These are phyloP conservation scores for Naganishia cerealis DNA, from an alignment of 1,284 basidiomycete genomes.

Conservation along the genomic window DNA sequence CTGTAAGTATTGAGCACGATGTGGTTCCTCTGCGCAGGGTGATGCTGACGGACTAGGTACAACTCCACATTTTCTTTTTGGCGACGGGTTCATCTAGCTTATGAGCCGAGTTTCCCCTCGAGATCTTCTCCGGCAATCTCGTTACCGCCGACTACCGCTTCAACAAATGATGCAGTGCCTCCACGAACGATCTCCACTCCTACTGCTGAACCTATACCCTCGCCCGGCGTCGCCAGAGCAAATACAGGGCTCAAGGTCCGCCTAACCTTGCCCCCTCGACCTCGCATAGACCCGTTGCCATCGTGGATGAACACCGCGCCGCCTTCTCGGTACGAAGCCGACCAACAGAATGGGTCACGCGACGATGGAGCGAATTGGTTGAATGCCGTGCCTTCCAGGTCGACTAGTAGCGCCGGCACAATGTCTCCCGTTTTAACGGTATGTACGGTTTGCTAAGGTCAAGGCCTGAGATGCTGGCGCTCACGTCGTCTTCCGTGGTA, in stretches of 20 bases:
- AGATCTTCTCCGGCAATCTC: background rate
- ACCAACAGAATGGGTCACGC: background rate
- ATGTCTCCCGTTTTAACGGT: constrained; percentile 11
- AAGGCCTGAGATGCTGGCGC: background rate
- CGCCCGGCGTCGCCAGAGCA: background rate
- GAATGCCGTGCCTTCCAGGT: background rate
- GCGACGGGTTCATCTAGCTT: background rate
- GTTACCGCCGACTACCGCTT: background rate
- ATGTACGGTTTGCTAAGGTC: background rate
- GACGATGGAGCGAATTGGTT: constrained; percentile 9
- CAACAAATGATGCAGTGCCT: background rate
- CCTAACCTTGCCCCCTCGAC: constrained; percentile 13
- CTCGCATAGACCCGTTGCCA: constrained; percentile 21
- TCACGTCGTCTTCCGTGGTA: background rate
- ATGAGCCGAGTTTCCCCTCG: constrained; percentile 19
- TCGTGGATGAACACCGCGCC: constrained; percentile 14
- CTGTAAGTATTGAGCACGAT: background rate
- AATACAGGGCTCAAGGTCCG: constrained; percentile 5
- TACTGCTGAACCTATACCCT: background rate
- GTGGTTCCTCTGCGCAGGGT: too few species aligned
- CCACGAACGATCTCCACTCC: too few species aligned
- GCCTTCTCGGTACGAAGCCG: background rate
- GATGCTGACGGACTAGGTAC: too few species aligned
- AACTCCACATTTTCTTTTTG: too few species aligned
- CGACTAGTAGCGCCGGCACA: constrained; percentile 18